Base-by-base conservation (phyloP, 202 grass and related monocot species). In the Thinopyrum obtusiflorum region DNA sequence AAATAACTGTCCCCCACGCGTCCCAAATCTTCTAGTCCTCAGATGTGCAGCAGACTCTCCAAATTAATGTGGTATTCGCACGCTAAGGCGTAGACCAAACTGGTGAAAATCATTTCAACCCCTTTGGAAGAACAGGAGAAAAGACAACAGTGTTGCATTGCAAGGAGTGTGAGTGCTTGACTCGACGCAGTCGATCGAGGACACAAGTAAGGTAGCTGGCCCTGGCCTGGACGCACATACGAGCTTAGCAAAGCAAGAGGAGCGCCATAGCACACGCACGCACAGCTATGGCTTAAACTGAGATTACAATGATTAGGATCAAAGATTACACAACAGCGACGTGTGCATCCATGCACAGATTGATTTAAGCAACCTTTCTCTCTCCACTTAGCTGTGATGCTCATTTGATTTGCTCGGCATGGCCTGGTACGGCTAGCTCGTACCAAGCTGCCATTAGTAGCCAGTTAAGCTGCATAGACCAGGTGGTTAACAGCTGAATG, bases 231-330 rank as follows among this genome's bases (percentile, higher is more conserved):
- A 11, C 39, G 11, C 39, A 42, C 39, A 42, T 12, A 44, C 40
- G 3, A 44, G 40, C 1, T 44, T 14, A 46, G 42, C 42, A 46
- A 46, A 46, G 42, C 46, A 49, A 49, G 46, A 49, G 15, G 46
- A 47, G 44, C 44, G 0, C 11, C 12, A 5, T 14, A 14, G 4
- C 44, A 47, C 44, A 47, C 13, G 4, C 44, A 47, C 4, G 4
- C 44, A 47, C 4, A 79, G 10, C 25, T 73, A 40, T 46, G 6
- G 26, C 25, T 73, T 86, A 18, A 73, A 39, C 73, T 60, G 40
- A 26, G 24, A 10, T 26, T 28, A 28, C 82, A 83, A 90, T 79
- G 66, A 90, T 79, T 85, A 69, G 46, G 61, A 68, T 9, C 46
- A 26, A 84, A 76, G 27, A 76, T 57, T 65, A 82, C 42, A 65